Conservation (phyloP, 768 basidiomycete species). For the Megacollybia marginata region DNA sequence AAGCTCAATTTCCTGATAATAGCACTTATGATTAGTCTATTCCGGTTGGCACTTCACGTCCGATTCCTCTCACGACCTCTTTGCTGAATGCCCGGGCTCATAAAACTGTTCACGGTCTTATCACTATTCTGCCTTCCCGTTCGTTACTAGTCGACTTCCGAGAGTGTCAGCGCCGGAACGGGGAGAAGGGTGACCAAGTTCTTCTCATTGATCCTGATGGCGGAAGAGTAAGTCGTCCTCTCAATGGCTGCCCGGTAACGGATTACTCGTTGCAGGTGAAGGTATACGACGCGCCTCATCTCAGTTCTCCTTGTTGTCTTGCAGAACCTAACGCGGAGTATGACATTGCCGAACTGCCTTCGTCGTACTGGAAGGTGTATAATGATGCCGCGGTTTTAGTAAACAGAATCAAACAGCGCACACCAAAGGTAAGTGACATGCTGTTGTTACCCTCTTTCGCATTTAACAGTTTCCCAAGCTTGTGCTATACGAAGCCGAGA, state of each 20-base stretch:
- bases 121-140: slow-evolving; percentile 42
- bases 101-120: slow-evolving; percentile 38
- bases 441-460: background rate
- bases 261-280: slow-evolving; percentile 26
- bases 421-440: slow-evolving; percentile 37
- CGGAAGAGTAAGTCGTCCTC: background rate
- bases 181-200: slow-evolving; percentile 38
- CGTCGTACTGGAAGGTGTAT: slow-evolving; percentile 36
- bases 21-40: background rate
- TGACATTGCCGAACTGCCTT: slow-evolving; percentile 29
- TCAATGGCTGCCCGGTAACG: background rate
- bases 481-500: slow-evolving; percentile 27
- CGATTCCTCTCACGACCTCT: slow-evolving; percentile 28
- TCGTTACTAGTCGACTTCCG: slow-evolving; percentile 49
- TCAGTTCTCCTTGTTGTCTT: slow-evolving; percentile 42
- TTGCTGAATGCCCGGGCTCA: slow-evolving; percentile 32
- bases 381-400: slow-evolving; percentile 36
- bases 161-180: slow-evolving; percentile 42
- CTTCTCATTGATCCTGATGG: slow-evolving; percentile 35
- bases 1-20: too few relatives aligned
- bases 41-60: slow-evolving; percentile 29
- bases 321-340: slow-evolving; percentile 32
- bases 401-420: slow-evolving; percentile 41
- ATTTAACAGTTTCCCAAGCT: slow-evolving; percentile 22
- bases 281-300: slow-evolving; percentile 40